These are phyloP conservation scores for Nyctanthes arbortristis DNA, from an alignment of 257 asterid genomes.

Conservation along the genomic window DNA sequence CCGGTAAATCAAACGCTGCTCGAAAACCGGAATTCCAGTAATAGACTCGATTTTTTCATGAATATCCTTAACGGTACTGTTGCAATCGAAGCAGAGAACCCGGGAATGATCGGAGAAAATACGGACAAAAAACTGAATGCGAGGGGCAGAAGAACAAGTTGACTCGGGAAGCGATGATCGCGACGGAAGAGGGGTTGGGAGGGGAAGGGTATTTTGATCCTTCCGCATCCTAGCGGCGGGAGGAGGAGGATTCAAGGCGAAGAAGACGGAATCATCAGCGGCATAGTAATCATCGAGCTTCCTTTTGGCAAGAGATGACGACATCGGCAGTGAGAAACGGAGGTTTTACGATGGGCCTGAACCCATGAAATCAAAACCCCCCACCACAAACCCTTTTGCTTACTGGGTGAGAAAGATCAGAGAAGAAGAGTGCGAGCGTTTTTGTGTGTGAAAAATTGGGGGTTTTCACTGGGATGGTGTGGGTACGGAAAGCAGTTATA, in stretches of 20 bases:
- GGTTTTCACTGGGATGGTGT: no score
- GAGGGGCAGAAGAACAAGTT: conserved; percentile 24
- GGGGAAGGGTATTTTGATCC: conserved; percentile 50
- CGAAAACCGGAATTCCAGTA: conserved; percentile 61
- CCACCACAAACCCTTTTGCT: conserved; percentile 17
- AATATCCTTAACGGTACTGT: conserved; percentile 49
- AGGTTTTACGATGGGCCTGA: conserved; percentile 33
- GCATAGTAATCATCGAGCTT: conserved; percentile 67
- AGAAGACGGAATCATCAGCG: conserved; percentile 35
- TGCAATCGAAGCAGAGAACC: conserved; percentile 55
- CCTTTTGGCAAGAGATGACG: conserved; percentile 64
- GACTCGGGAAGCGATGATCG: conserved; percentile 34
- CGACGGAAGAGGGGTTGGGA: conserved; percentile 3
- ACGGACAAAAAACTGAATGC: conserved; percentile 85
- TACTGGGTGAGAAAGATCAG: neutral
- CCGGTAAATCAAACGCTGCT: conserved; percentile 69
- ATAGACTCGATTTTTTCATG: conserved; percentile 52
- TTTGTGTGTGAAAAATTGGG: no score
- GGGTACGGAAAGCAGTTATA: no score
- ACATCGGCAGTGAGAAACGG: conserved; percentile 37
- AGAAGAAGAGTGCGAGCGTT: no score
- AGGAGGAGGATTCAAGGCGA: conserved; percentile 15
- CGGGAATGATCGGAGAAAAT: conserved; percentile 57
- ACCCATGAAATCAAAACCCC: conserved; percentile 50
- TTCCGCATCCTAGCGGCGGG: conserved; percentile 60